A percentile compares a stretch with the other conserved stretches of the same genome.
These are phyloP conservation scores for Durio zibethinus DNA, from an alignment of 345 rosid genomes.

Conservation along the genomic window DNA sequence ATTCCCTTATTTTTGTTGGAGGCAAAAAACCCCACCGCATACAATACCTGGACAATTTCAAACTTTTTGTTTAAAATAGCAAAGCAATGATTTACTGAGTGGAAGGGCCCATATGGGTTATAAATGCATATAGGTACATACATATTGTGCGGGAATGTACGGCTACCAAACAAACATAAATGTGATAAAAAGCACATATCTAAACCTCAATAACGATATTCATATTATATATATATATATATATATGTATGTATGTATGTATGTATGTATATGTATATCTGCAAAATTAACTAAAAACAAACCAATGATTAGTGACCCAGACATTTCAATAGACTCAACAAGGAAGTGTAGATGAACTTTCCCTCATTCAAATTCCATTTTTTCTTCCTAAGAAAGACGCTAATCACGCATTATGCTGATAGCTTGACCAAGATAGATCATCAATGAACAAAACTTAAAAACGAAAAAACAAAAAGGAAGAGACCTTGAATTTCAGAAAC, in stretches of 20 bases:
- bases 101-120: neutral
- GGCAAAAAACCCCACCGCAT: conserved; percentile 82
- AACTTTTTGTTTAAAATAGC: neutral
- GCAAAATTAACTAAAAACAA: neutral
- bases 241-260: too few relatives aligned
- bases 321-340: neutral
- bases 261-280: too few relatives aligned
- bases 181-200: neutral
- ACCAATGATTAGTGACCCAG: conserved; percentile 1
- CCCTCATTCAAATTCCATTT: neutral
- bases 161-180: neutral
- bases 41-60: conserved; percentile 48
- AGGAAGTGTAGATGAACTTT: neutral
- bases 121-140: neutral
- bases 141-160: neutral
- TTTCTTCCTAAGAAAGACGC: neutral
- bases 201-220: neutral
- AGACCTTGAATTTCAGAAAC: neutral
- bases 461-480: conserved; percentile 1
- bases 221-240: too few relatives aligned
- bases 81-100: neutral
- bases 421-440: neutral
- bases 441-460: neutral
- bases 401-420: neutral
- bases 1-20: conserved; percentile 55